Percentiles rank a stretch among this genome's conserved stretches.
Conservation (phyloP, 768 basidiomycete species). For the Mycena amicta region DNA sequence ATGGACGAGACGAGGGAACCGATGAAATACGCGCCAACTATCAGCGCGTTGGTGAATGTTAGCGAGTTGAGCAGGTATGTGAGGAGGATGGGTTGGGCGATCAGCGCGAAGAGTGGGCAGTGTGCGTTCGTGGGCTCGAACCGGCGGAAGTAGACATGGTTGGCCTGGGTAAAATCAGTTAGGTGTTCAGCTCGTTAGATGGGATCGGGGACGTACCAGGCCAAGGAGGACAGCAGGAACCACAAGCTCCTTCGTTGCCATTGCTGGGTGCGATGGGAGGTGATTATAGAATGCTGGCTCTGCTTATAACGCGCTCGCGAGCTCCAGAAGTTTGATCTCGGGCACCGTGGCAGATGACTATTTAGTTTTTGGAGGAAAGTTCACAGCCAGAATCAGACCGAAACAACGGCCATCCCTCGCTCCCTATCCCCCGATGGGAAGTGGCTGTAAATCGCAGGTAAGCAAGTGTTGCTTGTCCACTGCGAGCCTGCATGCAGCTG, state of each 20-base stretch:
- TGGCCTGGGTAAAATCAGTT: conserved; percentile 3
- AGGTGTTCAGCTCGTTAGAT: not conserved
- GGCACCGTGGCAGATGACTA: too few species aligned
- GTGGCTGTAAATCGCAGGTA: too few species aligned
- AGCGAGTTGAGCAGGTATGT: not conserved
- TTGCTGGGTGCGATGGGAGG: too few species aligned
- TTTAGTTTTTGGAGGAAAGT: too few species aligned
- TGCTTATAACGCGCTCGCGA: too few species aligned
- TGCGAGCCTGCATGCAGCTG: too few species aligned
- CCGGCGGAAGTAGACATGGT: conserved; percentile 9
- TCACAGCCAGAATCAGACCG: too few species aligned
- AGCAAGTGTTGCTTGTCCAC: too few species aligned
- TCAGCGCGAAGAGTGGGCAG: not conserved
- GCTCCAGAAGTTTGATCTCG: too few species aligned
- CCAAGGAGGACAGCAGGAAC: not conserved
- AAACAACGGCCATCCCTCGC: too few species aligned
- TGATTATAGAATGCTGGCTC: too few species aligned
- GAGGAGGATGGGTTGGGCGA: not conserved
- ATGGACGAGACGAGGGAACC: conserved; percentile 33
- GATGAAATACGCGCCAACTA: conserved; percentile 27
- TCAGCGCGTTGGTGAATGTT: not conserved
- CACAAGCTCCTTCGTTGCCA: not conserved
- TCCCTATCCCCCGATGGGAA: too few species aligned
- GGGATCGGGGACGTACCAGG: not conserved
- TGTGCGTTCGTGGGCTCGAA: conserved; percentile 15